Evolutionary conservation across 352 stramenopile genomes (phyloP), one percentile per base, ranked within the genome.

Genomic region (Bremia lactucae): DNA sequence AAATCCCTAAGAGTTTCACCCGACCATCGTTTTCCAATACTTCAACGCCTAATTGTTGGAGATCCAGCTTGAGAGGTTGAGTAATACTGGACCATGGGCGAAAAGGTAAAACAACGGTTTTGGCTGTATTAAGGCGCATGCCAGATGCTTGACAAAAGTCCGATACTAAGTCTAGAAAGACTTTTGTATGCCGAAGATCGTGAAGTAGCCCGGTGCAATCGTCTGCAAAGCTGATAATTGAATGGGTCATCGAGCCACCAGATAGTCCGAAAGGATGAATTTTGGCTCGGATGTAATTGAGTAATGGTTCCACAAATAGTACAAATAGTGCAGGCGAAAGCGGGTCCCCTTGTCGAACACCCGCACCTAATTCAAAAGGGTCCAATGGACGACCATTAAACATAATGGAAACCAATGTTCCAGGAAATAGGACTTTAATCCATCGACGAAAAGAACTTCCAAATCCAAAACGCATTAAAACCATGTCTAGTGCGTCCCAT

Each of bases 151-250:
- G 3, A 33, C 26, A 33, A 13, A 14, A 33, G 5, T 36, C 14
- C 7, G 11, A 0, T 31, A 31, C 7, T 7, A 11, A 7, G 0
- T 36, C 9, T 2, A 2, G 1, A 13, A 36, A 19, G n/a, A 10
- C 9, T 5, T 20, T 10, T 7, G 14, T 21, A 19, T 36, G 31
- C 4, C 13, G n/a, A 10, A 36, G 4, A 36, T 36, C 31, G 14
- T 33, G 4, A n/a, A 33, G 26, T 4, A 33, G 10, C 15, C 26
- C 26, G 4, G 26, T 36, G 10, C 31, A 36, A 15, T 36, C 11
- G 21, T 36, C 31, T n/a, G 31, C 31, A 21, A 36, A 36, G 31
- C 31, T 36, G 10, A 36, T 36, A 19, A 36, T 15, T 36, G 31
- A 16, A 11, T 36, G 31, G n/a, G 31, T 36, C 3, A 1, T n/a